Conservation (phyloP, 1,139 yeast genomes). For the Yamadazyma triangularis region DNA sequence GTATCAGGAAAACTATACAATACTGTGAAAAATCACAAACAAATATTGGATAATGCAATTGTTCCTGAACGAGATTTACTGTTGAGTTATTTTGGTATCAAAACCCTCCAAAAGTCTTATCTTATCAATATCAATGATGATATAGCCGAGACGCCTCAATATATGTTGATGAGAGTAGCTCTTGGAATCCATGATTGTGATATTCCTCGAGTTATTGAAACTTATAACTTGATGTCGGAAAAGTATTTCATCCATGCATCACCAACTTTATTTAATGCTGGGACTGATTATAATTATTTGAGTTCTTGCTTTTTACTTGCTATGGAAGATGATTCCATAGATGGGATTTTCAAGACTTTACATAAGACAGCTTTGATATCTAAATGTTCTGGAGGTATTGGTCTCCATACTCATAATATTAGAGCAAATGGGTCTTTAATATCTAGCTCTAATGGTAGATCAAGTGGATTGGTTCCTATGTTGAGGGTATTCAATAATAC, state of each 20-base stretch:
- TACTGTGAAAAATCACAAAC: slow-evolving; percentile 26
- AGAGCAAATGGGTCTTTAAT: slow-evolving; percentile 49
- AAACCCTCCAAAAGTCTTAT: slow-evolving; percentile 48
- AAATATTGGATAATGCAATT: slow-evolving; percentile 32
- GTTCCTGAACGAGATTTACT: slow-evolving; percentile 34
- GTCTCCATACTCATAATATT: slow-evolving; percentile 52
- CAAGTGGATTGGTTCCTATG: slow-evolving; percentile 58
- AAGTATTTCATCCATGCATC: slow-evolving; percentile 53
- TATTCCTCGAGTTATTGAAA: slow-evolving; percentile 37
- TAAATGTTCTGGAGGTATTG: slow-evolving; percentile 58
- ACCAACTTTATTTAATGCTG: slow-evolving; percentile 53
- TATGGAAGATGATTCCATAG: slow-evolving; percentile 56
- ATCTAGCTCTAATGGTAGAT: slow-evolving; percentile 50
- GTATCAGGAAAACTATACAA: slow-evolving; percentile 19
- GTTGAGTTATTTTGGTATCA: slow-evolving; percentile 48
- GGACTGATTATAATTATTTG: slow-evolving; percentile 42
- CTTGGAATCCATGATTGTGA: slow-evolving; percentile 47
- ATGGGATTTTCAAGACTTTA: slow-evolving; percentile 53
- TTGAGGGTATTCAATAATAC: slow-evolving; percentile 55
- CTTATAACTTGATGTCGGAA: slow-evolving; percentile 48
- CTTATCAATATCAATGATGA: slow-evolving; percentile 30
- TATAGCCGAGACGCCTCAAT: slow-evolving; percentile 50
- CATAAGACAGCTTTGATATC: slow-evolving; percentile 54
- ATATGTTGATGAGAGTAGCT: slow-evolving; percentile 46
- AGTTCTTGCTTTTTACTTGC: slow-evolving; percentile 56